Percentiles rank a stretch among this genome's conserved stretches.
Conservation (phyloP, 257 asterid species). For the Gentiana straminea region DNA sequence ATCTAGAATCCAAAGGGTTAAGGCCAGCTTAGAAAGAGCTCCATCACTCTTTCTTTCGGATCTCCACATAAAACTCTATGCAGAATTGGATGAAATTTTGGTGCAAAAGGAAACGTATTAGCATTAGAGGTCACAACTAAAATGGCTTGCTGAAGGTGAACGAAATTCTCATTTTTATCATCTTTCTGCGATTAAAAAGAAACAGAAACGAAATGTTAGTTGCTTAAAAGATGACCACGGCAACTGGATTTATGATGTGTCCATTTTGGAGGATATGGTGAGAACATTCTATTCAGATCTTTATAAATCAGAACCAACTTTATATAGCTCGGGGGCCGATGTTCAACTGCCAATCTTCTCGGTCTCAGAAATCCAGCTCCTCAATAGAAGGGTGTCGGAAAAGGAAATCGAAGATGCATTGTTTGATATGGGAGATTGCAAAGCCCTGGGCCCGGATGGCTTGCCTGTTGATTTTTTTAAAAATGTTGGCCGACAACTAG, state of each 20-base stretch:
- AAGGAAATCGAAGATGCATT: background rate
- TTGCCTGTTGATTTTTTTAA: background rate
- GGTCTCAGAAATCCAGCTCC: background rate
- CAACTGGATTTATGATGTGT: background rate
- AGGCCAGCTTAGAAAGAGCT: background rate
- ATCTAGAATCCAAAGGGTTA: background rate
- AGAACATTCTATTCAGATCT: background rate
- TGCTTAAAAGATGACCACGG: background rate
- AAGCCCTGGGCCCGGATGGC: background rate
- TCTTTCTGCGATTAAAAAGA: background rate
- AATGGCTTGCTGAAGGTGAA: background rate
- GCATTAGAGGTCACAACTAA: background rate
- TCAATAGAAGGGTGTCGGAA: background rate
- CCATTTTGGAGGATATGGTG: background rate
- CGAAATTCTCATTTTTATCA: background rate
- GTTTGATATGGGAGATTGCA: background rate
- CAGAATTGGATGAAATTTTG: background rate
- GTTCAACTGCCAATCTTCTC: background rate
- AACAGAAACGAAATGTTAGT: background rate
- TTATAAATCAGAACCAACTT: background rate
- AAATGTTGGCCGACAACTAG: background rate
- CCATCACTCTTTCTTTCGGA: background rate
- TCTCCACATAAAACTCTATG: no score
- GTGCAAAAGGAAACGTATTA: background rate
- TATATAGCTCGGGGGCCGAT: background rate